Evolutionary conservation across 2,329 filamentous ascomycete species (phyloP), one percentile per base, ranked within the genome.

Genomic region (Colletotrichum cereale): DNA sequence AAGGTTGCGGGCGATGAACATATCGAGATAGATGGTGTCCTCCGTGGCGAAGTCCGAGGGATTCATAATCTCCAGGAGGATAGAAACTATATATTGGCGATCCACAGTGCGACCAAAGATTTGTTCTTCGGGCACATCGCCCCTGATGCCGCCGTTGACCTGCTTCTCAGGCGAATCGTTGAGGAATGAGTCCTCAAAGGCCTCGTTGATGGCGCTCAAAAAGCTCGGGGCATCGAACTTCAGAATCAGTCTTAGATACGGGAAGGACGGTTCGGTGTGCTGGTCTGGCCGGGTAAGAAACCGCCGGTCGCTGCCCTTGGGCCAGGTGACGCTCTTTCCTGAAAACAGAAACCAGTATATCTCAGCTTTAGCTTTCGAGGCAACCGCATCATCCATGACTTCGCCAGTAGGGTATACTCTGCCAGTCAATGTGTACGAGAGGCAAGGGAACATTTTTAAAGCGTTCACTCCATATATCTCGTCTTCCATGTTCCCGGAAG

Each of bases 1-100:
- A 61, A 99, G 84, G 79, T 97, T 99, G 67, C 96, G 91, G 24
- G 96, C 96, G 78, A 99, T 93, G 78, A 99, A 99, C 95, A 99
- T 99, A 81, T 99, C 95, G 55, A 99, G 88, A 80, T 97, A 99
- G 67, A 99, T 93, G 16, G 93, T 95, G 78, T 98, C 95, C 72
- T 93, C 90, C 0, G 91, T 82, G 0, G 90, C 88, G 80, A 97
- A 98, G 57, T 93, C 90, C 5, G 87, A 85, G 0, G 90, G 84
- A 61, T 91, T 93, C 94, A 99, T 97, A 36, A 98, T 92, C 79
- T 97, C 95, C 14, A 97, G 87, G 69, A 99, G 84, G 67, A 98
- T 97, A 57, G 93, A 96, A 74, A 98, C 88, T 71, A 99, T 90
- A 77, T 97, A 97, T 80, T 99, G 96, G 42, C 96, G 90, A 77